phyloP scores from a whole-genome alignment of 2,329 filamentous ascomycete genomes.

The Alternaria sp. region DNA sequence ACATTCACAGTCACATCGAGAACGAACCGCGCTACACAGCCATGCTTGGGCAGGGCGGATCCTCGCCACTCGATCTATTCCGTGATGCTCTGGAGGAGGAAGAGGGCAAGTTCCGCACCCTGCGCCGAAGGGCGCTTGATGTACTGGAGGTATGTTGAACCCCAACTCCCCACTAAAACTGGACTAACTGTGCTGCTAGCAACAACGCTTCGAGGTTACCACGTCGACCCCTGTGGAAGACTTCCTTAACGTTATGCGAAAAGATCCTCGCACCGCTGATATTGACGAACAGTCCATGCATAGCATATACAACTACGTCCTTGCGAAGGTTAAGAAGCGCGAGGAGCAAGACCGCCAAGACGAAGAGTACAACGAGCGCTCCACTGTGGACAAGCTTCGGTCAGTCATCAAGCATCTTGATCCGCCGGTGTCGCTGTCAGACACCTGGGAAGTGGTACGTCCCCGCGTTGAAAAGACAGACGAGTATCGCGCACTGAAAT shows the following conservation, averaged over 20 bases:
- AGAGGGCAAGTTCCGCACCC: conserved; percentile 81
- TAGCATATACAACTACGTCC: conserved; percentile 85
- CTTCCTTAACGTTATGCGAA: conserved; percentile 80
- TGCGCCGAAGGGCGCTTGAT: conserved; percentile 83
- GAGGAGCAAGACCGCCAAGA: conserved; percentile 83
- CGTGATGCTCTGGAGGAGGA: conserved; percentile 96
- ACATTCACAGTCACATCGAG: conserved; percentile 76
- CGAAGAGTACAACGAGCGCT: conserved; percentile 83
- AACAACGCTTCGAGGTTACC: conserved; percentile 90
- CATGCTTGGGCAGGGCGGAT: conserved; percentile 84
- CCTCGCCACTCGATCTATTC: conserved; percentile 87
- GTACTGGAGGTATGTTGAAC: conserved; percentile 79
- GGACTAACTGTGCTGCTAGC: conserved; percentile 57
- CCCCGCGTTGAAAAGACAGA: conserved; percentile 78
- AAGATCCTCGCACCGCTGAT: conserved; percentile 86
- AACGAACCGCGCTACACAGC: conserved; percentile 82
- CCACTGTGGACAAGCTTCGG: conserved; percentile 82
- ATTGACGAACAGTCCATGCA: conserved; percentile 80
- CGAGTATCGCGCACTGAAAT: conserved; percentile 82
- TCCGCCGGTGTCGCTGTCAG: conserved; percentile 76
- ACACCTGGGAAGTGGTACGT: conserved; percentile 89
- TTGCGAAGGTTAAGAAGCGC: conserved; percentile 83
- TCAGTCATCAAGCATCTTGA: conserved; percentile 89
- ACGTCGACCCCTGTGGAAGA: conserved; percentile 87
- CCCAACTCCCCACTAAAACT: not conserved